Percentiles rank a stretch among this genome's conserved stretches.
Evolutionary conservation across 768 basidiomycete species (phyloP).

Genomic region (Tremella yokohamensis): DNA sequence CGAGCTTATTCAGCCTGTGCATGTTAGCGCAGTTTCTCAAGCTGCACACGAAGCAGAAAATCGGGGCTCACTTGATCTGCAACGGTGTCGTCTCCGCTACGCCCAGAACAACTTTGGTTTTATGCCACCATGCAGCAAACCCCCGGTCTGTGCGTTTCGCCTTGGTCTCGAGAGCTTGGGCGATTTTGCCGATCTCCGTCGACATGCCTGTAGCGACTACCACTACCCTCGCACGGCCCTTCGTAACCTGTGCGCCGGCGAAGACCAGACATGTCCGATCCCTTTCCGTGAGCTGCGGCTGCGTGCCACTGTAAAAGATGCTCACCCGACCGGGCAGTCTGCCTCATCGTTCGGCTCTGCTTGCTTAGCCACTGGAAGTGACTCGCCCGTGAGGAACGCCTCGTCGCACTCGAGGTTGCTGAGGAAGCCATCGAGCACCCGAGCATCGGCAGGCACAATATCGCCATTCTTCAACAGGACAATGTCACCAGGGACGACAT

Average conservation of each 20-base stretch:
- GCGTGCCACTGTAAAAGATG: neutral
- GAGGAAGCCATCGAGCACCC: slow-evolving; percentile 53
- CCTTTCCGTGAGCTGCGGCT: slow-evolving; percentile 6
- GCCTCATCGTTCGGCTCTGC: slow-evolving; percentile 44
- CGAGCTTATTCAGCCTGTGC: slow-evolving; percentile 52
- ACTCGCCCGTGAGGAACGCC: slow-evolving; percentile 59
- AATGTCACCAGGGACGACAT: slow-evolving; percentile 55
- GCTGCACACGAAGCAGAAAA: neutral
- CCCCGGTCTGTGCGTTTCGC: slow-evolving; percentile 43
- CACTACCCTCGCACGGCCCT: slow-evolving; percentile 58
- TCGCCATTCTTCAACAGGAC: slow-evolving; percentile 53
- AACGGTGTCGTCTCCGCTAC: slow-evolving; percentile 53
- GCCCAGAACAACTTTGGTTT: slow-evolving; percentile 55
- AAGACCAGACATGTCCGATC: slow-evolving; percentile 50
- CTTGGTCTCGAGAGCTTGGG: slow-evolving; percentile 50
- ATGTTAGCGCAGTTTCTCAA: slow-evolving; percentile 50
- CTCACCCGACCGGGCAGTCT: slow-evolving; percentile 45
- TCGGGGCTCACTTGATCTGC: slow-evolving; percentile 52
- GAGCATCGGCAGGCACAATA: slow-evolving; percentile 53
- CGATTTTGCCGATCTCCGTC: slow-evolving; percentile 56
- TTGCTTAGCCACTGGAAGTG: slow-evolving; percentile 56
- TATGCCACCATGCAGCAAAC: slow-evolving; percentile 57
- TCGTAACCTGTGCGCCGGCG: slow-evolving; percentile 54
- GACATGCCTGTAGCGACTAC: slow-evolving; percentile 58
- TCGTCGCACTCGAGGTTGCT: slow-evolving; percentile 58